These are phyloP conservation scores for Coleophoma cylindrospora DNA, from an alignment of 2,329 filamentous ascomycete genomes.

Conservation along the genomic window DNA sequence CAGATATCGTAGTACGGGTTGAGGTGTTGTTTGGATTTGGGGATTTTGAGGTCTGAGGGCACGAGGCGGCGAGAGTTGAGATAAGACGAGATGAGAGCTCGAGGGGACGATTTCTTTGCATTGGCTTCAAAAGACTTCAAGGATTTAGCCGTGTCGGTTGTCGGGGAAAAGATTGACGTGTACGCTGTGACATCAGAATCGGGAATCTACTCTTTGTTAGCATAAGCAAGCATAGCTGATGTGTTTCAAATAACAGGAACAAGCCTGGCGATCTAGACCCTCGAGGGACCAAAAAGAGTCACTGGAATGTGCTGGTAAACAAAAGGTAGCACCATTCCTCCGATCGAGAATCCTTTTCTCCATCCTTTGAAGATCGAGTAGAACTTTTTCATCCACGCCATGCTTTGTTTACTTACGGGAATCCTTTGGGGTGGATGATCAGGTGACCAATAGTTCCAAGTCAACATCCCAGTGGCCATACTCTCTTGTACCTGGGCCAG, in stretches of 20 bases:
- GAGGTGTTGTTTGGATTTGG: slow-evolving; percentile 36
- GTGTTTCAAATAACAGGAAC: too few relatives aligned
- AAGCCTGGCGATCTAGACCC: too few relatives aligned
- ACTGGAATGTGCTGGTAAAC: too few relatives aligned
- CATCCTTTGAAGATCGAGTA: too few relatives aligned
- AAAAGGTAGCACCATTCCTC: too few relatives aligned
- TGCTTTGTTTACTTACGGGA: too few relatives aligned
- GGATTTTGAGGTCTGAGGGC: slow-evolving; percentile 34
- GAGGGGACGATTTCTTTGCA: slow-evolving; percentile 59
- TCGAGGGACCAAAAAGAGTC: too few relatives aligned
- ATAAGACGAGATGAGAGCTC: slow-evolving; percentile 49
- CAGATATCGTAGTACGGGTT: slow-evolving; percentile 69
- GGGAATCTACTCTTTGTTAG: slow-evolving; percentile 7
- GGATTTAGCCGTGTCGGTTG: slow-evolving; percentile 53
- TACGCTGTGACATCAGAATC: slow-evolving; percentile 59
- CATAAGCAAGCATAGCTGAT: too few relatives aligned
- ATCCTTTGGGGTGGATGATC: slow-evolving; percentile 4
- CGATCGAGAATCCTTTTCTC: too few relatives aligned
- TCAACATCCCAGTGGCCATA: slow-evolving; percentile 8
- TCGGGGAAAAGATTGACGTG: slow-evolving; percentile 58
- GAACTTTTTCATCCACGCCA: too few relatives aligned
- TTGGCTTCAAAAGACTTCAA: slow-evolving; percentile 60
- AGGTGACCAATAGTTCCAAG: slow-evolving; percentile 18
- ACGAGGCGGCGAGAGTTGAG: slow-evolving; percentile 48
- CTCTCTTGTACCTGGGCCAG: slow-evolving; percentile 14